Percentiles rank a stretch among this genome's conserved stretches.
Evolutionary conservation across 805 yeast species (phyloP).

Genomic region (Grigorovia humatica): DNA sequence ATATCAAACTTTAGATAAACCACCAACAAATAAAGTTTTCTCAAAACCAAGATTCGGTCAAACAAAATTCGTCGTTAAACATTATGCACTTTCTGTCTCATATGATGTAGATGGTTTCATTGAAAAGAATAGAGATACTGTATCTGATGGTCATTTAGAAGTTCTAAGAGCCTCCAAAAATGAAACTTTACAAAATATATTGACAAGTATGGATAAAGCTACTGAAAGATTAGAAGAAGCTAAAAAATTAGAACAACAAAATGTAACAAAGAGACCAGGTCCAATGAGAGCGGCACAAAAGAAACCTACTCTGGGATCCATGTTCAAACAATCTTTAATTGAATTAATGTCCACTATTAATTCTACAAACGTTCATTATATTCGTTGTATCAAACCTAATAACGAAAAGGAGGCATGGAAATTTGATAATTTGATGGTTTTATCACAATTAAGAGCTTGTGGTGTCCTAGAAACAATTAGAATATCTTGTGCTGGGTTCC

Average conservation of each 20-base stretch:
- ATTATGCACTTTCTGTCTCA: conserved; percentile 88
- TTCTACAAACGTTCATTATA: conserved; percentile 92
- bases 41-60: conserved; percentile 92
- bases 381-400: conserved; percentile 95
- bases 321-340: conserved; percentile 83
- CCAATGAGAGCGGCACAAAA: conserved; percentile 41
- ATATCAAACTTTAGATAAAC: conserved; percentile 73
- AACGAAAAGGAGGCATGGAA: conserved; percentile 93
- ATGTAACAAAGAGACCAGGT: conserved; percentile 32
- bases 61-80: conserved; percentile 79
- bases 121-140: conserved; percentile 95
- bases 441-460: conserved; percentile 92
- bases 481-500: conserved; percentile 96
- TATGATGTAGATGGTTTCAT: conserved; percentile 91
- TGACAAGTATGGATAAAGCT: conserved; percentile 52
- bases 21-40: conserved; percentile 66
- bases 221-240: conserved; percentile 37
- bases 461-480: conserved; percentile 96
- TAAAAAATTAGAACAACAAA: conserved; percentile 21
- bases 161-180: conserved; percentile 64
- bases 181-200: conserved; percentile 51
- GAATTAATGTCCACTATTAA: conserved; percentile 89
- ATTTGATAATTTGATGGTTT: conserved; percentile 89
- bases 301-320: conserved; percentile 91
- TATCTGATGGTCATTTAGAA: conserved; percentile 89